Conservation (phyloP, 192 early-diverging fungal genomes). For the Pilobolus umbonatus region DNA sequence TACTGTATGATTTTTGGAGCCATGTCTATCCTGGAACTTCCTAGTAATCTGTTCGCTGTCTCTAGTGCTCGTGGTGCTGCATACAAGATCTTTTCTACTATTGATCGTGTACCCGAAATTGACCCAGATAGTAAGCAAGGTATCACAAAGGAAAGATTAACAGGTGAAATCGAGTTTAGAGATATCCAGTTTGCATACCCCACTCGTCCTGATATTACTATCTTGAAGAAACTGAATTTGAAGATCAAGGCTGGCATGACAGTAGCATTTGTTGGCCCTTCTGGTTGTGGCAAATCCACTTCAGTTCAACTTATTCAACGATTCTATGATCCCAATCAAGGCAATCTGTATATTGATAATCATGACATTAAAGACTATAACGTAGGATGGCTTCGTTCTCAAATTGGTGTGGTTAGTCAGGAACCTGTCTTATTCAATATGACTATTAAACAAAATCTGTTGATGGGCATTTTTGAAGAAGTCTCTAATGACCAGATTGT, state of each 20-base stretch:
- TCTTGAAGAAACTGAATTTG: slow-evolving; percentile 72
- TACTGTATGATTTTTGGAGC: slow-evolving; percentile 83
- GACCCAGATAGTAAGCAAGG: slow-evolving; percentile 53
- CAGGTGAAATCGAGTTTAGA: slow-evolving; percentile 69
- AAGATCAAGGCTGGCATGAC: slow-evolving; percentile 74
- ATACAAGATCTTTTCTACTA: slow-evolving; percentile 68
- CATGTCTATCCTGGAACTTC: slow-evolving; percentile 61
- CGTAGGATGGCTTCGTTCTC: slow-evolving; percentile 74
- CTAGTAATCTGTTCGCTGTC: slow-evolving; percentile 70
- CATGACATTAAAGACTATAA: slow-evolving; percentile 72
- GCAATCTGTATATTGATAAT: slow-evolving; percentile 68
- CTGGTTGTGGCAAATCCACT: slow-evolving; percentile 86
- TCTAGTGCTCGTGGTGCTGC: slow-evolving; percentile 77
- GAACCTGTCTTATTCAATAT: slow-evolving; percentile 86
- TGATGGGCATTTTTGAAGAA: slow-evolving; percentile 55
- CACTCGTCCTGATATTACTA: slow-evolving; percentile 71
- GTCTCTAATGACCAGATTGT: slow-evolving; percentile 67
- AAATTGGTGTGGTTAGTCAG: slow-evolving; percentile 88
- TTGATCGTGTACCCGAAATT: slow-evolving; percentile 80
- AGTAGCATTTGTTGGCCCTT: slow-evolving; percentile 85
- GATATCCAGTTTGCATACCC: slow-evolving; percentile 85
- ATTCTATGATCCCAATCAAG: slow-evolving; percentile 70
- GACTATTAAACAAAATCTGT: slow-evolving; percentile 78
- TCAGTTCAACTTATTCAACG: slow-evolving; percentile 79
- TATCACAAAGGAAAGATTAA: slow-evolving; percentile 38